Conservation (phyloP, 176 grass and related monocot genomes). For the Bromus sterilis region DNA sequence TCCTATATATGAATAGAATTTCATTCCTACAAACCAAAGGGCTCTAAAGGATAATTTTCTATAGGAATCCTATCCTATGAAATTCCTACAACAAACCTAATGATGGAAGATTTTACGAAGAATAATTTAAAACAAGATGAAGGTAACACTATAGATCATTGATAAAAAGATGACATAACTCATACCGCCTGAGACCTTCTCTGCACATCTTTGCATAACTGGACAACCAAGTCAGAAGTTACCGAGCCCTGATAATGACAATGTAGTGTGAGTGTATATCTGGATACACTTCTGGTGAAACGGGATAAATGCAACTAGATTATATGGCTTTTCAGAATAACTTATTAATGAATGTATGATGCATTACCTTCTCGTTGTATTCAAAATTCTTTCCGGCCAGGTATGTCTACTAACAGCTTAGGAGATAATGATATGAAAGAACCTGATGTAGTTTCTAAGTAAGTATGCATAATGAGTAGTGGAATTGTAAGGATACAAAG, state of each 20-base stretch:
- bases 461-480: not conserved
- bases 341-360: constrained; percentile 1
- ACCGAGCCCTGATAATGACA: constrained; percentile 34
- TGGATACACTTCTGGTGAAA: not conserved
- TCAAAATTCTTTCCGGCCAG: constrained; percentile 55
- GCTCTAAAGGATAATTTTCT: too few relatives aligned
- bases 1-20: too few relatives aligned
- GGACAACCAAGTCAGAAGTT: constrained; percentile 55
- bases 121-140: not conserved
- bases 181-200: constrained; percentile 67
- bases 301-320: not conserved
- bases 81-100: too few relatives aligned
- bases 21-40: too few relatives aligned
- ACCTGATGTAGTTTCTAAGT: not conserved
- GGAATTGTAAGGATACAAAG: constrained; percentile 80
- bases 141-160: not conserved
- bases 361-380: constrained; percentile 64
- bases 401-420: constrained; percentile 61
- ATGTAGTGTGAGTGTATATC: constrained; percentile 1
- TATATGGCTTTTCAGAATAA: not conserved
- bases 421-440: constrained; percentile 45
- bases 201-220: constrained; percentile 95
- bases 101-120: not conserved
- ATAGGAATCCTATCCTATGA: too few relatives aligned
- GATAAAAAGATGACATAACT: constrained; percentile 25